These are phyloP conservation scores for Penicillium arizonense DNA, from an alignment of 495 filamentous ascomycete genomes.

Conservation along the genomic window DNA sequence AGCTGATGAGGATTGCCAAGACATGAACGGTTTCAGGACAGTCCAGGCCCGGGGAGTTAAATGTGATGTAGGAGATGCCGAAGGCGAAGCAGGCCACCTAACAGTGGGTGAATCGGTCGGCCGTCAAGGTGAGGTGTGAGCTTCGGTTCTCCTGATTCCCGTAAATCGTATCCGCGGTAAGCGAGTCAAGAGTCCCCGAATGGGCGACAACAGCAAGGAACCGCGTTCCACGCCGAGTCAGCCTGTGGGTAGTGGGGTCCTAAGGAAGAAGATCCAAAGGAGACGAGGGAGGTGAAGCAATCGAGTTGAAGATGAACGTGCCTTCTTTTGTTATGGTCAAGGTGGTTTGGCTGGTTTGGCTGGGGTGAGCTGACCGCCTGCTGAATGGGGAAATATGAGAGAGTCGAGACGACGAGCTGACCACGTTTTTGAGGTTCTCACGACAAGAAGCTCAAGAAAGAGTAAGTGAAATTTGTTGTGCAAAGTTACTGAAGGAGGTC, in stretches of 20 bases:
- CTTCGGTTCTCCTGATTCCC: conserved; percentile 27
- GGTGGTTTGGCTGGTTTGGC: conserved; percentile 20
- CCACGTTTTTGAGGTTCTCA: no score
- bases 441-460: no score
- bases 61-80: background rate
- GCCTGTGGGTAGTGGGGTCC: background rate
- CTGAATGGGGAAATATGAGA: conserved; percentile 5
- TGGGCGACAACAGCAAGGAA: conserved; percentile 20
- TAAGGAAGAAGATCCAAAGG: background rate
- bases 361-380: conserved; percentile 20
- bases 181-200: conserved; percentile 14
- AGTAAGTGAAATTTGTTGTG: no score
- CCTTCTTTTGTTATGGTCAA: conserved; percentile 25
- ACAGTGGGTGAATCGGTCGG: background rate
- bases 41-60: background rate
- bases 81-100: background rate
- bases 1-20: conserved; percentile 61
- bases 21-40: conserved; percentile 39
- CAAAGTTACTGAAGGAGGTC: no score
- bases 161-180: conserved; percentile 20
- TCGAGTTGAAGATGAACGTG: conserved; percentile 11
- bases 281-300: conserved; percentile 13
- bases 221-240: conserved; percentile 21
- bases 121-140: conserved; percentile 3
- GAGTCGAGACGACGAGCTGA: background rate